Base-by-base conservation (phyloP, 139 green algal species). In the Pedinophyceae sp. region DNA sequence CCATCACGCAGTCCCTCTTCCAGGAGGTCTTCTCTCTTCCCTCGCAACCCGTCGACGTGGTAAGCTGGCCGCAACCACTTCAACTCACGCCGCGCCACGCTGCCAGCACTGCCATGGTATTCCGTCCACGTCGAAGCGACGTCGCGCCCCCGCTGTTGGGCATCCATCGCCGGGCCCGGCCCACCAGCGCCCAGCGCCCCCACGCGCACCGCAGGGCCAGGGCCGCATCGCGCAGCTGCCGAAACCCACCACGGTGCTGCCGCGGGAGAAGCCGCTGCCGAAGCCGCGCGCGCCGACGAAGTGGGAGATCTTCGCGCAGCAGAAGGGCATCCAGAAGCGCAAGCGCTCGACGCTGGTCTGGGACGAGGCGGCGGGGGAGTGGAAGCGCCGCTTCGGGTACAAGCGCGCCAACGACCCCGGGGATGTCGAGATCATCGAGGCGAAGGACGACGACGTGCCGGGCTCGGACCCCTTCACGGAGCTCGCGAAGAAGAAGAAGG, bases 221-320 rank as follows among this genome's bases (percentile, higher is more conserved):
- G 83, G 82, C 20, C 68, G 83, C 1, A 40, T 94, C 26, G 86
- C 76, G 7, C 20, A 67, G 49, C 73, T 95, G 64, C 88, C 88
- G 15, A 10, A 58, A 1, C 76, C 80, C 18, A 72, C 55, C 30
- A 87, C 77, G 16, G 53, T 30, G 18, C 65, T 96, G 51, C 88
- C 88, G 0, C 64, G 88, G 0, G 66, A 74, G 27, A 88, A 88
- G 71, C 86, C 86, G 17, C 52, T 93, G 38, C 88, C 88, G 19
- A 85, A 81, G 62, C 70, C 79, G 13, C 79, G 80, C 48, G 67
- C 75, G 2, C 70, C 80, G 20, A 97, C 88, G 7, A 84, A 81
- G 61, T 97, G 88, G 88, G 77, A 97, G 73, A 61, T 81, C 51
- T 97, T 97, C 74, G 88, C 88, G 19, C 63, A 87, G 70, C 58